Base-by-base conservation (phyloP, 176 grass and related monocot species). In the Typha latifolia region DNA sequence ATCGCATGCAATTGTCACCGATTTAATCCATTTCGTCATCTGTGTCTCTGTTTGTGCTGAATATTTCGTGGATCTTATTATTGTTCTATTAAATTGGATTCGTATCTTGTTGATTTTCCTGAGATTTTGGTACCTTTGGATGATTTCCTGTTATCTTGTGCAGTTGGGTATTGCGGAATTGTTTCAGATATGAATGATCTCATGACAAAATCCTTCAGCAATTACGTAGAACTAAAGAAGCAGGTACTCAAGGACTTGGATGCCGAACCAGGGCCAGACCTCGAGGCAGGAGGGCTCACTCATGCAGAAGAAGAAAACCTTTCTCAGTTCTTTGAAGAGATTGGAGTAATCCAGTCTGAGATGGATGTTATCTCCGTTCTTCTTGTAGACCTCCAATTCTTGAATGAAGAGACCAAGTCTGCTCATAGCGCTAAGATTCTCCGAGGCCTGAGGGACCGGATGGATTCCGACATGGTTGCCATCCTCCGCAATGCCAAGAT, bases 401-500 rank as follows among this genome's bases (percentile, higher is more conserved):
- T 84, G 62, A 34, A 84, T 29, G 75, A 37, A 56, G 81, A 84
- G 49, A 70, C 81, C 31, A 74, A 70, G 72, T 69, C 64, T 13
- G 32, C 70, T 14, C 71, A 75, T 56, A 73, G 71, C 19, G 59
- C 76, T 32, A 77, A 78, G 49, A 22, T 79, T 49, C 76, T 84
- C 66, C 70, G 69, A 0, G 81, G 81, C 62, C 52, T 68, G 26
- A 37, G 76, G 16, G 81, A 84, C 66, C 76, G 81, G 1, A 74
- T 84, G 65, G 81, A 84, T 47, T 49, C 81, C 14, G 75, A 84
- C 59, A 72, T 79, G 31, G 57, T 15, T n/a, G 63, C 69, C 16
- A 69, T 84, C 63, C 70, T 84, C 62, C 81, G 76, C 57, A 84
- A 78, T 68, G 70, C 81, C 43, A 73, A 74, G 52, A 18, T 62